phyloP scores from a whole-genome alignment of 371 early-diverging fungal species.

The Circinella minor region DNA sequence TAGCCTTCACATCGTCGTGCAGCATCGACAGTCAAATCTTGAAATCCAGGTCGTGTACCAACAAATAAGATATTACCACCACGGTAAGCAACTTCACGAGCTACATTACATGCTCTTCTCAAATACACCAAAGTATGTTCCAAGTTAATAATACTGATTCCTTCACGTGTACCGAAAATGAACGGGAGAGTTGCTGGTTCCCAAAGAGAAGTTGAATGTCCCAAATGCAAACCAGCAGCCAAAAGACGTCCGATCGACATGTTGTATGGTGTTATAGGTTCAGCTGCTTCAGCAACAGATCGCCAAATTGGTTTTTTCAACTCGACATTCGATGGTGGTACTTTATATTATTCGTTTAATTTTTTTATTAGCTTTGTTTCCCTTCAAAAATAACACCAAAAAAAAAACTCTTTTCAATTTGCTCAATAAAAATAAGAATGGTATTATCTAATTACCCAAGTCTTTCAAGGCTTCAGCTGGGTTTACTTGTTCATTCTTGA shows the following conservation, averaged over 20 bases:
- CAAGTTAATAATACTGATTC: constrained; percentile 93
- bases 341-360: constrained; percentile 3
- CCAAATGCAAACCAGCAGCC: constrained; percentile 91
- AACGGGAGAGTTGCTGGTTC: constrained; percentile 84
- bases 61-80: constrained; percentile 91
- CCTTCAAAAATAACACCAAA: neutral
- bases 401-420: too few relatives aligned
- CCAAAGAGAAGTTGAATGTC: constrained; percentile 82
- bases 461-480: constrained; percentile 1
- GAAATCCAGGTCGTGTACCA: constrained; percentile 78
- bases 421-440: neutral
- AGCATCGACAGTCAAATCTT: constrained; percentile 77
- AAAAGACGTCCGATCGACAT: constrained; percentile 76
- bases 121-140: constrained; percentile 92
- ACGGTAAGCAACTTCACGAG: constrained; percentile 72
- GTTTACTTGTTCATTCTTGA: neutral
- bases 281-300: constrained; percentile 28
- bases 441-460: neutral
- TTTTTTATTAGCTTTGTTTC: neutral
- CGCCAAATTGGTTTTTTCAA: constrained; percentile 45
- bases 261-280: constrained; percentile 48
- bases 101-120: constrained; percentile 82
- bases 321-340: constrained; percentile 22
- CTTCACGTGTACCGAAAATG: constrained; percentile 90
- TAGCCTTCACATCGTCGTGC: constrained; percentile 81